Evolutionary conservation across 2,329 filamentous ascomycete genomes (phyloP).

Genomic region (Ceratocystis cubensis): DNA sequence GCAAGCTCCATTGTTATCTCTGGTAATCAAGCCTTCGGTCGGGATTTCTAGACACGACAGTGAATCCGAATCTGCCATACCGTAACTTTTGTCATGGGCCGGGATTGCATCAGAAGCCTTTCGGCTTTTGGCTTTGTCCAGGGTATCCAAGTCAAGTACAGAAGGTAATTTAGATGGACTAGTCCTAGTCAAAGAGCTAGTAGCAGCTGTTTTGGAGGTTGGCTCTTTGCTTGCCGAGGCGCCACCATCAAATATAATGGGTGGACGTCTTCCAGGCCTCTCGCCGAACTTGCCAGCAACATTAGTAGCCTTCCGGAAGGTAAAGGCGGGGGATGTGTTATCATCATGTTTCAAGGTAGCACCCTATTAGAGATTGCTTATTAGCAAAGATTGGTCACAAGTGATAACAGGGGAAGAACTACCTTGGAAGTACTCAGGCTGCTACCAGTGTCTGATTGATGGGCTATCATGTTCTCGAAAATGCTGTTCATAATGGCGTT

Average conservation of each 20-base stretch:
- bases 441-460: background rate
- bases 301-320: conserved; percentile 18
- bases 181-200: background rate
- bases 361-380: background rate
- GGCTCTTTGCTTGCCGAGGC: background rate
- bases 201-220: background rate
- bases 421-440: background rate
- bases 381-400: background rate
- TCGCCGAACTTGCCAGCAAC: conserved; percentile 20
- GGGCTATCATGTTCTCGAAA: conserved; percentile 12
- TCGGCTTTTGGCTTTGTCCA: background rate
- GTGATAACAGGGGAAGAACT: background rate
- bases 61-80: background rate
- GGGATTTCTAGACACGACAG: background rate
- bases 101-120: background rate
- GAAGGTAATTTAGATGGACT: background rate
- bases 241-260: background rate
- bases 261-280: conserved; percentile 5
- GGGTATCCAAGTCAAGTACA: background rate
- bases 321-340: conserved; percentile 10
- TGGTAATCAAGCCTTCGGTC: background rate
- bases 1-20: background rate
- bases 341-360: conserved; percentile 1
- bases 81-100: background rate
- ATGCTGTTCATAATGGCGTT: background rate